Evolutionary conservation across 768 basidiomycete genomes (phyloP).

Genomic region (Cyclocybe cylindracea): DNA sequence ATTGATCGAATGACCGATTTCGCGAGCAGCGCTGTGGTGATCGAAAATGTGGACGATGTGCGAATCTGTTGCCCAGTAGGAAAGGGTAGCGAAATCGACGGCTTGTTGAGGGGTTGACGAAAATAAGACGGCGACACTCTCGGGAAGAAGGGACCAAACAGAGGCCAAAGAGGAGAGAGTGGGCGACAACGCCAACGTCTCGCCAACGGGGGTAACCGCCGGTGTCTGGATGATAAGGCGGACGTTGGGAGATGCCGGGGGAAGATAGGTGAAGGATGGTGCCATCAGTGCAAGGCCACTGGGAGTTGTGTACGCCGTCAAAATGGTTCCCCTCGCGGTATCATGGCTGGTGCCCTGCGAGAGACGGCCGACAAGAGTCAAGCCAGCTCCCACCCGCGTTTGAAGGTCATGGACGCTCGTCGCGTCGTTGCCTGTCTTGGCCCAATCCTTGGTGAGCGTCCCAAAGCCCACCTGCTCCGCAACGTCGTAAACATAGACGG

Average conservation of each 20-base stretch:
- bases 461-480: conserved; percentile 87
- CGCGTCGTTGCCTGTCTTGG: conserved; percentile 38
- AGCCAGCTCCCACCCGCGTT: conserved; percentile 82
- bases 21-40: conserved; percentile 77
- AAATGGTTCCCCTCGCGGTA: conserved; percentile 52
- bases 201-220: conserved; percentile 63
- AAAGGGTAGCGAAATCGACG: conserved; percentile 70
- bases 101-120: conserved; percentile 86
- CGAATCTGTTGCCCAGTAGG: conserved; percentile 65
- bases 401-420: conserved; percentile 70
- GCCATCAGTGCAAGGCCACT: conserved; percentile 84
- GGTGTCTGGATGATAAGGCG: conserved; percentile 86
- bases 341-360: conserved; percentile 80
- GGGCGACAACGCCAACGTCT: conserved; percentile 72
- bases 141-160: conserved; percentile 59
- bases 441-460: conserved; percentile 67
- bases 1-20: conserved; percentile 59
- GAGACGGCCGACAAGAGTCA: conserved; percentile 75
- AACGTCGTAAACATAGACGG: conserved; percentile 80
- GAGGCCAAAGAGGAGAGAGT: conserved; percentile 70
- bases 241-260: conserved; percentile 57
- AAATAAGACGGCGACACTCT: conserved; percentile 70
- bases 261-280: conserved; percentile 73
- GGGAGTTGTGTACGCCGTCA: conserved; percentile 84
- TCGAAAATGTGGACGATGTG: conserved; percentile 93